Conservation (phyloP, 495 filamentous ascomycete genomes). For the Chaetomidium leptoderma region DNA sequence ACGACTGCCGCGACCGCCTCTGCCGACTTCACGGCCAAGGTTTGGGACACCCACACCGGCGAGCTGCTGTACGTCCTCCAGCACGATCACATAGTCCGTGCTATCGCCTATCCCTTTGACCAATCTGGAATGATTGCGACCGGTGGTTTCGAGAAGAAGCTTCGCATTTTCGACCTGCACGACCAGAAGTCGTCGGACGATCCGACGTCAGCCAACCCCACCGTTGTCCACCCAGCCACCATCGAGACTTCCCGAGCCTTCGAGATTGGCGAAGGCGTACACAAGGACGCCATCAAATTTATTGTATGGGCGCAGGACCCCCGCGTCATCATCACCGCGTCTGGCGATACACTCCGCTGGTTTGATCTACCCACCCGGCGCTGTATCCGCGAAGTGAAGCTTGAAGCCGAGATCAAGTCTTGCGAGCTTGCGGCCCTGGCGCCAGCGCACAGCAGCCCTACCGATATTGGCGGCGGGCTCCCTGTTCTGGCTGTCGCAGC, state of each 20-base stretch:
- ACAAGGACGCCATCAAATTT: slow-evolving; percentile 84
- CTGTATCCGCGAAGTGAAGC: slow-evolving; percentile 62
- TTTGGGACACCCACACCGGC: slow-evolving; percentile 95
- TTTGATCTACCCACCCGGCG: slow-evolving; percentile 77
- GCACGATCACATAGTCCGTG: slow-evolving; percentile 91
- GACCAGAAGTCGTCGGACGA: slow-evolving; percentile 32
- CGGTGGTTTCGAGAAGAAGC: slow-evolving; percentile 91
- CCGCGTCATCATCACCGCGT: slow-evolving; percentile 82
- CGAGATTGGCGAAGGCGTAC: slow-evolving; percentile 80
- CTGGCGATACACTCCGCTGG: slow-evolving; percentile 90
- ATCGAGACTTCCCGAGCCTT: slow-evolving; percentile 56
- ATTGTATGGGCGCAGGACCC: slow-evolving; percentile 88
- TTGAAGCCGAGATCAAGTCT: slow-evolving; percentile 80
- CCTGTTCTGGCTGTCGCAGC: slow-evolving; percentile 64
- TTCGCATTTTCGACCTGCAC: slow-evolving; percentile 86
- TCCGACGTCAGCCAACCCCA: slow-evolving; percentile 20
- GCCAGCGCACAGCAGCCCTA: slow-evolving; percentile 35
- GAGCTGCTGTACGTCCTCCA: slow-evolving; percentile 83
- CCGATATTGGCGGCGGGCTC: slow-evolving; percentile 51
- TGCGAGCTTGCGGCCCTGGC: slow-evolving; percentile 74
- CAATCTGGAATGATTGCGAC: slow-evolving; percentile 78
- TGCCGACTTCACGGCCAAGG: slow-evolving; percentile 93
- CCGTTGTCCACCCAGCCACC: slow-evolving; percentile 30
- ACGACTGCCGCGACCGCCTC: slow-evolving; percentile 85
- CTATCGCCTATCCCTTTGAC: slow-evolving; percentile 82